Percentiles rank a stretch among this genome's conserved stretches.
These are phyloP conservation scores for Emmonsiellopsis sp. DNA, from an alignment of 2,329 filamentous ascomycete genomes.

Conservation along the genomic window DNA sequence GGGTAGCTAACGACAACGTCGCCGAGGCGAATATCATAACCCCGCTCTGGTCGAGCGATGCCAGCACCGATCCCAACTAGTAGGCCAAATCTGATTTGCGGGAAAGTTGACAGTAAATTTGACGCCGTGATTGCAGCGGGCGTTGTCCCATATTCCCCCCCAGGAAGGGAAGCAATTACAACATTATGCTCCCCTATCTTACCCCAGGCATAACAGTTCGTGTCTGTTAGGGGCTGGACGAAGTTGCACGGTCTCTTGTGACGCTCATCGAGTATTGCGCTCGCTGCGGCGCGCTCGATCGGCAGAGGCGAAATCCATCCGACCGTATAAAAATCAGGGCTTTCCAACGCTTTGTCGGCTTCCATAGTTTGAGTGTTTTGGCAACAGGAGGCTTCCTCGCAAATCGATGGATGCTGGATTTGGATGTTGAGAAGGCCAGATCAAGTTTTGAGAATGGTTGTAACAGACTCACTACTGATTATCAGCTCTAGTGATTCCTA, in stretches of 20 bases:
- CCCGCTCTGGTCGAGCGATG: slow-evolving; percentile 16
- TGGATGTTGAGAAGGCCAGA: too few species aligned
- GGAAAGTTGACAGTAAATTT: slow-evolving; percentile 11
- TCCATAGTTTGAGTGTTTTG: too few species aligned
- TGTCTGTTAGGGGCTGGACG: neutral
- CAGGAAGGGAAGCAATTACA: slow-evolving; percentile 9
- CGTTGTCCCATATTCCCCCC: slow-evolving; percentile 3
- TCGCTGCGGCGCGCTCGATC: slow-evolving; percentile 19
- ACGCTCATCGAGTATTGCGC: slow-evolving; percentile 19
- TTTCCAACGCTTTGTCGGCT: neutral
- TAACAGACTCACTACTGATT: too few species aligned
- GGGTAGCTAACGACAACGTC: slow-evolving; percentile 13
- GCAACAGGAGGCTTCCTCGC: too few species aligned
- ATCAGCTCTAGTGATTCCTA: too few species aligned
- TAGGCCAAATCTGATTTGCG: slow-evolving; percentile 10
- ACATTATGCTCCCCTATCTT: slow-evolving; percentile 13
- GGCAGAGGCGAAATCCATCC: slow-evolving; percentile 25
- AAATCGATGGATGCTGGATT: too few species aligned
- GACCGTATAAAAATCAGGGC: slow-evolving; percentile 17
- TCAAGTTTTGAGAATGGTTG: too few species aligned
- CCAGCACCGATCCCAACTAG: slow-evolving; percentile 17
- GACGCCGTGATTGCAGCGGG: slow-evolving; percentile 7
- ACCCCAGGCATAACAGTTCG: slow-evolving; percentile 14
- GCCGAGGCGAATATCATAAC: slow-evolving; percentile 5
- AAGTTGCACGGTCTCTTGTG: slow-evolving; percentile 10